Conservation (phyloP, 2,329 filamentous ascomycete genomes). For the Trichoderma gracile region DNA sequence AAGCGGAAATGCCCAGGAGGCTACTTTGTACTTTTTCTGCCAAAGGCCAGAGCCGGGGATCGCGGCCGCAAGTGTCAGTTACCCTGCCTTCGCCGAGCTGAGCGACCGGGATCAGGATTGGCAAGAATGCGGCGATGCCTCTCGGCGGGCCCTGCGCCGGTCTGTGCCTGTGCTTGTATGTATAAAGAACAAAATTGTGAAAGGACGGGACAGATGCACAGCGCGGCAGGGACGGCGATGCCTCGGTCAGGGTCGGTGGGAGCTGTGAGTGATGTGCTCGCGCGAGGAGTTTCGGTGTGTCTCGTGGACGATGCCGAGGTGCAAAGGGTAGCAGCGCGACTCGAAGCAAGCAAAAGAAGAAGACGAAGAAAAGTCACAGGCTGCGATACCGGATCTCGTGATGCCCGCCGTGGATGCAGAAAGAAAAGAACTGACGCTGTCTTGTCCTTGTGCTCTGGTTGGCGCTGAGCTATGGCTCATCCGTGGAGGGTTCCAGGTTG, state of each 20-base stretch:
- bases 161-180: slow-evolving; percentile 4
- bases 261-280: neutral
- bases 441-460: slow-evolving; percentile 5
- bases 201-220: slow-evolving; percentile 16
- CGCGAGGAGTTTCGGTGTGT: neutral
- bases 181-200: slow-evolving; percentile 21
- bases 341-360: neutral
- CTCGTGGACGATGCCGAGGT: neutral
- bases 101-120: slow-evolving; percentile 21
- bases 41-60: slow-evolving; percentile 5
- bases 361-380: no score
- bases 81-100: slow-evolving; percentile 17
- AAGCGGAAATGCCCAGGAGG: slow-evolving; percentile 19
- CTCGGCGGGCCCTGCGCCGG: slow-evolving; percentile 11
- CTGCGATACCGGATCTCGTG: neutral
- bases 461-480: slow-evolving; percentile 13
- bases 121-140: slow-evolving; percentile 18
- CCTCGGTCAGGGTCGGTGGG: neutral
- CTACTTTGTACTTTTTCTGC: slow-evolving; percentile 1
- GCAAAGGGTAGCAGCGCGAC: slow-evolving; percentile 2
- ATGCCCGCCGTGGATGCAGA: neutral
- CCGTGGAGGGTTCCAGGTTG: neutral
- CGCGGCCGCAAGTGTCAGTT: slow-evolving; percentile 22
- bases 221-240: neutral
- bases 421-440: neutral